These are phyloP conservation scores for Russula dissimulans DNA, from an alignment of 768 basidiomycete genomes.

Conservation along the genomic window DNA sequence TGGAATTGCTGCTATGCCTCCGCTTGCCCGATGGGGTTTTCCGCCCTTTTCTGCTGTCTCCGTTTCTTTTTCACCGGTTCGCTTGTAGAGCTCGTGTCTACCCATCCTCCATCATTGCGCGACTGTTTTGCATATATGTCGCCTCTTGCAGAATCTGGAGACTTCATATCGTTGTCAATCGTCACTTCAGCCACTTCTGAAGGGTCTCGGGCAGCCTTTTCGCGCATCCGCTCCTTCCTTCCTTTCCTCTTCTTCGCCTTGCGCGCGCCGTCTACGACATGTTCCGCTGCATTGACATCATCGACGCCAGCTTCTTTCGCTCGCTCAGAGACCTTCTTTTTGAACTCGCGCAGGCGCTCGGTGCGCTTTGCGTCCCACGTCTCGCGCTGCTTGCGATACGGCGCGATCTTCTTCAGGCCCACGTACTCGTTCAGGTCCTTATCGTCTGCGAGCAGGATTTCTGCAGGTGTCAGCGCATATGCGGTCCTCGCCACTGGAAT, in stretches of 20 bases:
- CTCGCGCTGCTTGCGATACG: conserved; percentile 62
- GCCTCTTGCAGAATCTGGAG: background rate
- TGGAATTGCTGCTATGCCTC: background rate
- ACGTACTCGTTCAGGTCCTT: conserved; percentile 88
- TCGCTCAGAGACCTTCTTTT: conserved; percentile 46
- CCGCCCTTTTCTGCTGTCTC: conserved; percentile 32
- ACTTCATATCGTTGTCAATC: conserved; percentile 12
- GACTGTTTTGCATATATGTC: background rate
- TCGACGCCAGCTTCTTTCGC: conserved; percentile 19
- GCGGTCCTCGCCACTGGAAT: conserved; percentile 50
- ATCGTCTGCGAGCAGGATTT: conserved; percentile 88
- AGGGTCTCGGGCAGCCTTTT: conserved; percentile 30
- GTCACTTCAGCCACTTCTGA: conserved; percentile 20
- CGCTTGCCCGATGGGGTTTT: background rate
- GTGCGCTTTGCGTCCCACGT: conserved; percentile 56
- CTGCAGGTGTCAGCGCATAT: conserved; percentile 69
- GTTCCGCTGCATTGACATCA: conserved; percentile 6
- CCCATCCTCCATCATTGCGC: background rate
- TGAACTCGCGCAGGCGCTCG: conserved; percentile 65
- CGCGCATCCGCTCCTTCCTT: conserved; percentile 56
- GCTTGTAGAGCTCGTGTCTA: conserved; percentile 8
- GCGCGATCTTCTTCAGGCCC: conserved; percentile 83
- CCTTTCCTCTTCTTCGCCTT: conserved; percentile 55
- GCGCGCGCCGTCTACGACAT: conserved; percentile 22
- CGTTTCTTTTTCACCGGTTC: conserved; percentile 32